Conservation (phyloP, 129 eudicot genomes). For the Gnaphalium uliginosum region DNA sequence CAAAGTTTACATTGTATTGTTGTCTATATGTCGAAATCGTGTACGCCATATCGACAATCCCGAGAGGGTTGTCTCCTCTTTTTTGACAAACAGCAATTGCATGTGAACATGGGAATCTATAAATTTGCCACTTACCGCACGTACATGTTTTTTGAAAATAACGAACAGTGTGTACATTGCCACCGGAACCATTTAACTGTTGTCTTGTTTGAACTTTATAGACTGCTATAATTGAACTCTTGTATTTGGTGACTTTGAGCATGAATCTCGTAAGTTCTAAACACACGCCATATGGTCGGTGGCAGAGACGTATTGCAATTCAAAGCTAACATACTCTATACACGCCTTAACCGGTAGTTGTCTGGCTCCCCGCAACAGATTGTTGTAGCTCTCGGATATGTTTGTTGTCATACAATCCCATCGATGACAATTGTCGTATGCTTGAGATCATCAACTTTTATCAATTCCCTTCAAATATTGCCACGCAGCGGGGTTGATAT, state of each 20-base stretch:
- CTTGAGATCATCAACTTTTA: neutral
- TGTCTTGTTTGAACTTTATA: neutral
- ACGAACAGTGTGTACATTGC: neutral
- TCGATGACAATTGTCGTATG: neutral
- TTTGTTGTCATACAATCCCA: neutral
- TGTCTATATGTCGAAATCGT: neutral
- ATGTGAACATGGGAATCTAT: neutral
- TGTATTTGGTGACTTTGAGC: neutral
- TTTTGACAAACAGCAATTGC: neutral
- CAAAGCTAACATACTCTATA: neutral
- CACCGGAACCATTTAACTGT: neutral
- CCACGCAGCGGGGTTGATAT: neutral
- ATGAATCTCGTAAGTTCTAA: neutral
- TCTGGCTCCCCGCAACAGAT: slow-evolving; percentile 2
- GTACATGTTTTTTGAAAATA: neutral
- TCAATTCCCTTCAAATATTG: neutral
- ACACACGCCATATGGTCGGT: neutral
- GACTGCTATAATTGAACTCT: neutral
- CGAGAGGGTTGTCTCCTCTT: neutral
- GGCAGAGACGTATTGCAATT: too few relatives aligned
- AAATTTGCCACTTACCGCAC: neutral
- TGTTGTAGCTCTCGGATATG: neutral
- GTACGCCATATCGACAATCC: neutral
- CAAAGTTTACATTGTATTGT: neutral
- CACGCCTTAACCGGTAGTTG: neutral